Conservation (phyloP, 2,329 filamentous ascomycete genomes). For the Lanzia echinophila region DNA sequence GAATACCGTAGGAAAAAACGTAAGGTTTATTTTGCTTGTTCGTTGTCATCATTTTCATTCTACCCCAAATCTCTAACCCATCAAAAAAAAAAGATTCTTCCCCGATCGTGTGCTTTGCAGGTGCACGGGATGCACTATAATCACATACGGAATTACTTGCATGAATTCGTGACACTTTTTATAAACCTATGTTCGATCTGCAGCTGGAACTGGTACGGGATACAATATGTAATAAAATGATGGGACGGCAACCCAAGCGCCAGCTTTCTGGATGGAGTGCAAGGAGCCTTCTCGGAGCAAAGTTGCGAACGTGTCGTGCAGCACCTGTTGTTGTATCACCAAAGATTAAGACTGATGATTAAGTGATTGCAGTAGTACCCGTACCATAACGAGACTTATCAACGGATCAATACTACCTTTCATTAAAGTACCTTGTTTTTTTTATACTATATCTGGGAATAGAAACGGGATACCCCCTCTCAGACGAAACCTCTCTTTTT, state of each 20-base stretch:
- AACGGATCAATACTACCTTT: neutral
- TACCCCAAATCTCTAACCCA: neutral
- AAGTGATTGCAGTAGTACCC: neutral
- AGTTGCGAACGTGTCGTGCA: slow-evolving; percentile 7
- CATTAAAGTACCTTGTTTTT: neutral
- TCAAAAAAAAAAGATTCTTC: neutral
- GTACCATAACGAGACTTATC: neutral
- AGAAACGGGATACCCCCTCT: neutral
- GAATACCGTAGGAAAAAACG: neutral
- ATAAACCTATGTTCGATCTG: neutral
- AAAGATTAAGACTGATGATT: neutral
- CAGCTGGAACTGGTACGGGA: neutral
- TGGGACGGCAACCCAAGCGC: neutral
- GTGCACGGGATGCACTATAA: neutral
- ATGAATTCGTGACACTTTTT: neutral
- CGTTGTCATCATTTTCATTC: neutral
- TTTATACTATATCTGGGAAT: neutral
- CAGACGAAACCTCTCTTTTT: neutral
- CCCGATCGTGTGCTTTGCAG: neutral
- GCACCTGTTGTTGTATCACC: slow-evolving; percentile 8
- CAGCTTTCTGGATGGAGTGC: neutral
- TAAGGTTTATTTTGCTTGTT: neutral
- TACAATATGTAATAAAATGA: neutral
- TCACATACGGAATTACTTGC: neutral
- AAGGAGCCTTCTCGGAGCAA: slow-evolving; percentile 7